Evolutionary conservation across 2,329 filamentous ascomycete genomes (phyloP).

Genomic region (Neophaeococcomyces aloes): DNA sequence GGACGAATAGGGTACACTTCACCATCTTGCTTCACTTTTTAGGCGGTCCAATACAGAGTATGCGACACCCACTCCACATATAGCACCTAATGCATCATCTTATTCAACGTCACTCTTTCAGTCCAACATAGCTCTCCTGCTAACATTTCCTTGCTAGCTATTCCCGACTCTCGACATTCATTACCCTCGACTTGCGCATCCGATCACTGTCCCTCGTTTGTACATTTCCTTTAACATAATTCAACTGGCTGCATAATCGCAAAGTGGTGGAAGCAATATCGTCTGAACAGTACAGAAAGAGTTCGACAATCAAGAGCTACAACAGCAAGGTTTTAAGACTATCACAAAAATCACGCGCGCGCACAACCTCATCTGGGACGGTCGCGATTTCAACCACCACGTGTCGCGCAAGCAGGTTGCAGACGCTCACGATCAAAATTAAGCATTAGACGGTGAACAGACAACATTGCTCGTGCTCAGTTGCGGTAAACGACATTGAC

Average conservation of each 20-base stretch:
- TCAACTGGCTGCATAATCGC: neutral
- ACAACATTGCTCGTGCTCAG: neutral
- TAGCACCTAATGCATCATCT: constrained; percentile 3
- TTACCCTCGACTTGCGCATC: constrained; percentile 4
- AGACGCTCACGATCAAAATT: neutral
- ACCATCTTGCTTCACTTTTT: constrained; percentile 9
- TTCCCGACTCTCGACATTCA: constrained; percentile 3
- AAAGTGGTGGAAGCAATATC: neutral
- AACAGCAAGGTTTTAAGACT: no score
- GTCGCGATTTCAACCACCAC: no score
- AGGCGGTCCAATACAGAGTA: constrained; percentile 9
- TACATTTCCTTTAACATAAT: neutral
- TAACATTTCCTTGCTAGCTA: constrained; percentile 3
- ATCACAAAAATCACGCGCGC: no score
- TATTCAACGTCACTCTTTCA: constrained; percentile 7
- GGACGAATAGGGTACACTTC: constrained; percentile 16
- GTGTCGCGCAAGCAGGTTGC: neutral
- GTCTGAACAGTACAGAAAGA: no score
- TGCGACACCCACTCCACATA: constrained; percentile 6
- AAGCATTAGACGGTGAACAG: neutral
- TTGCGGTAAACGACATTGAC: constrained; percentile 3
- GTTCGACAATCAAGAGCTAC: no score
- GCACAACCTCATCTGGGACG: no score
- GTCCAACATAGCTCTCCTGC: constrained; percentile 1
- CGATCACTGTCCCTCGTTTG: constrained; percentile 6